phyloP scores from a whole-genome alignment of 768 basidiomycete genomes.

The Tylopilus felleus region DNA sequence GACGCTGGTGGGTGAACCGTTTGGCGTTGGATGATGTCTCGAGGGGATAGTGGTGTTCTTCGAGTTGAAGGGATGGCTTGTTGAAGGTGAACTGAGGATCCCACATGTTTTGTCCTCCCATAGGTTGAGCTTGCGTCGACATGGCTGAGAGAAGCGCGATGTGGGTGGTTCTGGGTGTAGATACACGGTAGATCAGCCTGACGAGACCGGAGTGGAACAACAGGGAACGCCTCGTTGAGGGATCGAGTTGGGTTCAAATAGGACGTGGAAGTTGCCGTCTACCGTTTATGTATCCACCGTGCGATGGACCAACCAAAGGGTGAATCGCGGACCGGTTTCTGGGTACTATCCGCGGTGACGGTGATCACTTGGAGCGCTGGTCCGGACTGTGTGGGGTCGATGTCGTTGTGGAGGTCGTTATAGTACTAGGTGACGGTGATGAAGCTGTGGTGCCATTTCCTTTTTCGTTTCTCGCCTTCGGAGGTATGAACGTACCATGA shows the following conservation, averaged over 20 bases:
- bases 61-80: slow-evolving; percentile 26
- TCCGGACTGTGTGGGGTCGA: too few species aligned
- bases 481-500: too few species aligned
- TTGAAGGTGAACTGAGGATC: slow-evolving; percentile 14
- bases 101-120: slow-evolving; percentile 16
- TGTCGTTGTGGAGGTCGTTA: neutral
- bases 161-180: neutral
- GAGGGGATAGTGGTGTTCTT: slow-evolving; percentile 24
- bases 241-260: neutral
- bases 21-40: slow-evolving; percentile 4
- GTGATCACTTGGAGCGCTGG: neutral
- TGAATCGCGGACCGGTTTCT: slow-evolving; percentile 8
- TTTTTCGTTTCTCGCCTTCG: neutral
- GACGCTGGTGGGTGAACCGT: slow-evolving; percentile 13
- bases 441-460: neutral
- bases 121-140: slow-evolving; percentile 21
- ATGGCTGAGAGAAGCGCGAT: slow-evolving; percentile 7
- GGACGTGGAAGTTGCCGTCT: neutral
- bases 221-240: neutral
- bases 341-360: slow-evolving; percentile 5
- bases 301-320: neutral
- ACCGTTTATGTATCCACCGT: slow-evolving; percentile 12
- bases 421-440: neutral
- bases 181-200: slow-evolving; percentile 2
- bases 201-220: neutral